A percentile compares a stretch with the other conserved stretches of the same genome.
These are phyloP conservation scores for Stagonosporopsis vannaccii DNA, from an alignment of 2,329 filamentous ascomycete species.

Conservation along the genomic window DNA sequence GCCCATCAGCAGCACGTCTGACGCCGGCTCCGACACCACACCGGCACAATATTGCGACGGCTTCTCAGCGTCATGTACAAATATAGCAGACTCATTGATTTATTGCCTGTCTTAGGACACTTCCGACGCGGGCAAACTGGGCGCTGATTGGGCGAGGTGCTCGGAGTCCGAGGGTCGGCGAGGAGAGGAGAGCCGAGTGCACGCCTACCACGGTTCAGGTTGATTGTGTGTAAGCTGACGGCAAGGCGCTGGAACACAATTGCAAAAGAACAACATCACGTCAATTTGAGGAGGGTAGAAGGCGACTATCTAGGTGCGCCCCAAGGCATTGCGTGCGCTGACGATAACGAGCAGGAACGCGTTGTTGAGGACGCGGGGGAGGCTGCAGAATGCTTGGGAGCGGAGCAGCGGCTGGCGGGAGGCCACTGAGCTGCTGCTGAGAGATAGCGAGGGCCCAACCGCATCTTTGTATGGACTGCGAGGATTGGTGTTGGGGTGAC, in stretches of 20 bases:
- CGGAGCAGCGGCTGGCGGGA: slow-evolving; percentile 6
- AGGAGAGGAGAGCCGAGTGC: slow-evolving; percentile 18
- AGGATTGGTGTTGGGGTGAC: slow-evolving; percentile 6
- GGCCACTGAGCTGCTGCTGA: slow-evolving; percentile 26
- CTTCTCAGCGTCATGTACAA: slow-evolving; percentile 11
- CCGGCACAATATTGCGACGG: background rate
- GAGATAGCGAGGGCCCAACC: slow-evolving; percentile 32
- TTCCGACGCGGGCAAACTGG: slow-evolving; percentile 11
- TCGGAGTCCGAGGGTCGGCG: slow-evolving; percentile 12
- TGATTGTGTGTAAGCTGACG: slow-evolving; percentile 7
- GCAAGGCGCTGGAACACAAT: slow-evolving; percentile 2
- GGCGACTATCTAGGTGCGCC: background rate
- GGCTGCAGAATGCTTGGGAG: slow-evolving; percentile 20
- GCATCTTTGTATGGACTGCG: slow-evolving; percentile 12
- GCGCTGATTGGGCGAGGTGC: slow-evolving; percentile 15
- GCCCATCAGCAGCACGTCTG: background rate
- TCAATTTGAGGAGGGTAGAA: background rate
- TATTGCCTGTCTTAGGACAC: background rate
- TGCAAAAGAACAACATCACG: background rate
- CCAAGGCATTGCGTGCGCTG: slow-evolving; percentile 1
- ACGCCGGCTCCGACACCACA: background rate
- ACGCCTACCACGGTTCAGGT: background rate
- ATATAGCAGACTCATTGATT: slow-evolving; percentile 1
- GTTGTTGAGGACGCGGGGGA: slow-evolving; percentile 22
- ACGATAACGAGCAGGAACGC: slow-evolving; percentile 20